Percentiles rank a stretch among this genome's conserved stretches.
These are phyloP conservation scores for Astrothelium subdiscretum DNA, from an alignment of 495 filamentous ascomycete species.

Conservation along the genomic window DNA sequence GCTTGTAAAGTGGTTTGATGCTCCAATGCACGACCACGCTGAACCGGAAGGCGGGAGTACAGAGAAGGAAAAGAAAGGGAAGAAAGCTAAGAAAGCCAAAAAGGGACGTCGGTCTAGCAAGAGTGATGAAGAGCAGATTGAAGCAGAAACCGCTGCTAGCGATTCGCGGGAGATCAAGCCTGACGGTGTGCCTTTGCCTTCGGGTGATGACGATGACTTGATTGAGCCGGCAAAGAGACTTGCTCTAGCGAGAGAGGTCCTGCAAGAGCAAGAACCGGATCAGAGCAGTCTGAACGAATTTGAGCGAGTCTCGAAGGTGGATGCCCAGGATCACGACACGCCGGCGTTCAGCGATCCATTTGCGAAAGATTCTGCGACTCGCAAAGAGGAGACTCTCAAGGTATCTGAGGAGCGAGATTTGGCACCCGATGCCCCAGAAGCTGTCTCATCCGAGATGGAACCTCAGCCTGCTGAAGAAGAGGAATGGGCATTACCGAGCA, in stretches of 20 bases:
- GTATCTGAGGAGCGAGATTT: constrained; percentile 7
- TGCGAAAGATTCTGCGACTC: background rate
- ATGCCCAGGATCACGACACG: background rate
- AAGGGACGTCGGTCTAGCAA: background rate
- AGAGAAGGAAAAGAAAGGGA: constrained; percentile 16
- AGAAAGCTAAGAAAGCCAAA: constrained; percentile 21
- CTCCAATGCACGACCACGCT: background rate
- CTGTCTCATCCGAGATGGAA: background rate
- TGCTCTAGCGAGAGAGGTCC: background rate
- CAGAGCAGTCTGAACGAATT: background rate
- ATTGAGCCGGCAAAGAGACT: background rate
- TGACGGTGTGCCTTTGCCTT: background rate
- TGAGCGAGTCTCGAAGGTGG: background rate
- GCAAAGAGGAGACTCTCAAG: background rate
- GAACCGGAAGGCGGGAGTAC: background rate
- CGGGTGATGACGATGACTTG: background rate
- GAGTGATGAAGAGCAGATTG: background rate
- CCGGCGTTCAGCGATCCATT: background rate
- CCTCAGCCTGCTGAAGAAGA: background rate
- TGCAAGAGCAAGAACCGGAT: background rate
- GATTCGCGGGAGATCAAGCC: background rate
- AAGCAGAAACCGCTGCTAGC: background rate
- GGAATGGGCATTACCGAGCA: background rate
- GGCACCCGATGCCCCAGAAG: background rate
- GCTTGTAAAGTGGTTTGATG: background rate